phyloP scores from a whole-genome alignment of 768 basidiomycete genomes.

The Lyophyllum semitale region DNA sequence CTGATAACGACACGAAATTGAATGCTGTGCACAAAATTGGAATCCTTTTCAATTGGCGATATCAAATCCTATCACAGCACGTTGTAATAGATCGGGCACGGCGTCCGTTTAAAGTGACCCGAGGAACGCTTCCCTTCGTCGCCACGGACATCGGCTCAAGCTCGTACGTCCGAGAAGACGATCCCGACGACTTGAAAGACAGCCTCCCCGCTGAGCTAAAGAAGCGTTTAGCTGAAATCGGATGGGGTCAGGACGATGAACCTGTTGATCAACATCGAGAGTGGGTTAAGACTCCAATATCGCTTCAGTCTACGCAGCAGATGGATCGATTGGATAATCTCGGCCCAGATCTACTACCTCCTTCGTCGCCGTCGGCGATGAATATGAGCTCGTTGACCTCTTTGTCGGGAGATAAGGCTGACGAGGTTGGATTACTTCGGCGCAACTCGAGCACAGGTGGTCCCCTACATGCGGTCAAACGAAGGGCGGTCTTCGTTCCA shows the following conservation, averaged over 20 bases:
- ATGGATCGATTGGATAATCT: constrained; percentile 51
- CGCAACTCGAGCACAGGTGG: constrained; percentile 60
- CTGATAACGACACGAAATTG: constrained; percentile 47
- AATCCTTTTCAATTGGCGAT: constrained; percentile 65
- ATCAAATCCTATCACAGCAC: constrained; percentile 65
- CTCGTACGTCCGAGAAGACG: constrained; percentile 56
- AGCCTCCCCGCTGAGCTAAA: constrained; percentile 65
- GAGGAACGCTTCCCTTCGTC: constrained; percentile 72
- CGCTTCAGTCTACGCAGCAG: constrained; percentile 59
- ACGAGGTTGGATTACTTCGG: constrained; percentile 41
- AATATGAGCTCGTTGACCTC: constrained; percentile 28
- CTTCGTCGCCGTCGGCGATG: constrained; percentile 29
- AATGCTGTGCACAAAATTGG: constrained; percentile 57
- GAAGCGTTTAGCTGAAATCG: constrained; percentile 69
- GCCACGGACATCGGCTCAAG: constrained; percentile 75
- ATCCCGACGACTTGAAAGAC: constrained; percentile 47
- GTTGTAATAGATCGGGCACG: constrained; percentile 60
- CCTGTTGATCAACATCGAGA: constrained; percentile 56
- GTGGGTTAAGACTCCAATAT: constrained; percentile 65
- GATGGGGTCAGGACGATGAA: constrained; percentile 67
- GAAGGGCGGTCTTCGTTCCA: constrained; percentile 69
- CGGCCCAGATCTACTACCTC: constrained; percentile 20
- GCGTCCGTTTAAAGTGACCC: constrained; percentile 71
- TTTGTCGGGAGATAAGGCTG: constrained; percentile 20
- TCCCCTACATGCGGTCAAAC: constrained; percentile 47